These are phyloP conservation scores for Botryotinia convoluta DNA, from an alignment of 2,329 filamentous ascomycete genomes.

Conservation along the genomic window DNA sequence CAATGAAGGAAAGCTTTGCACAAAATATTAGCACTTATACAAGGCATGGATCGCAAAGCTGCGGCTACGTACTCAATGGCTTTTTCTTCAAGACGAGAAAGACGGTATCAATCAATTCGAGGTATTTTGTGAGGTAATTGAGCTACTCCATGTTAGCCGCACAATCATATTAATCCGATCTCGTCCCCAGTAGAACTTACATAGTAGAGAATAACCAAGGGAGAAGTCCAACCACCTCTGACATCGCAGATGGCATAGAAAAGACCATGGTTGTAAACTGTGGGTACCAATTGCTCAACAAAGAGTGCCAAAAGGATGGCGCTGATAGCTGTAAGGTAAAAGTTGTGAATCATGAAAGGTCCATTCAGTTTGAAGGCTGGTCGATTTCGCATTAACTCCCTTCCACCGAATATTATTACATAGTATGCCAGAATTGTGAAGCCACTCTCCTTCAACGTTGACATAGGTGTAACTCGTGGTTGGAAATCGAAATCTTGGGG, in stretches of 20 bases:
- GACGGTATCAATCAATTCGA: conserved; percentile 91
- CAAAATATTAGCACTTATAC: conserved; percentile 37
- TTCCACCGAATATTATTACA: conserved; percentile 85
- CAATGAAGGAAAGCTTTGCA: conserved; percentile 87
- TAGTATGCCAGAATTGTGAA: conserved; percentile 88
- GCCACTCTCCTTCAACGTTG: conserved; percentile 78
- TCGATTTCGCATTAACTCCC: conserved; percentile 86
- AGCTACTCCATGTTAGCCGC: conserved; percentile 58
- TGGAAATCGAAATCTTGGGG: conserved; percentile 84
- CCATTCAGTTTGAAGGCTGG: conserved; percentile 82
- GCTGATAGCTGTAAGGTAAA: conserved; percentile 86
- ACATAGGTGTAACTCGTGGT: conserved; percentile 80
- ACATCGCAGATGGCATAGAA: conserved; percentile 84
- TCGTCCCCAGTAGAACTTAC: conserved; percentile 55
- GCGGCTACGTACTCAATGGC: conserved; percentile 67
- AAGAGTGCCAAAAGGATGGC: conserved; percentile 78
- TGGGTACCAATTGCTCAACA: conserved; percentile 86
- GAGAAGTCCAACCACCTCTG: conserved; percentile 89
- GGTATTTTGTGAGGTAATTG: conserved; percentile 97
- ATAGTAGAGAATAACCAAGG: conserved; percentile 92
- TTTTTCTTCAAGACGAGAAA: conserved; percentile 99
- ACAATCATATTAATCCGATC: neutral
- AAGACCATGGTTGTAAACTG: conserved; percentile 73
- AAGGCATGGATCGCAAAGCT: neutral
- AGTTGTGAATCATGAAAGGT: conserved; percentile 95